A percentile compares a stretch with the other conserved stretches of the same genome.
phyloP scores from a whole-genome alignment of 2,329 filamentous ascomycete species.

The Stachybotrys chlorohalonatus region DNA sequence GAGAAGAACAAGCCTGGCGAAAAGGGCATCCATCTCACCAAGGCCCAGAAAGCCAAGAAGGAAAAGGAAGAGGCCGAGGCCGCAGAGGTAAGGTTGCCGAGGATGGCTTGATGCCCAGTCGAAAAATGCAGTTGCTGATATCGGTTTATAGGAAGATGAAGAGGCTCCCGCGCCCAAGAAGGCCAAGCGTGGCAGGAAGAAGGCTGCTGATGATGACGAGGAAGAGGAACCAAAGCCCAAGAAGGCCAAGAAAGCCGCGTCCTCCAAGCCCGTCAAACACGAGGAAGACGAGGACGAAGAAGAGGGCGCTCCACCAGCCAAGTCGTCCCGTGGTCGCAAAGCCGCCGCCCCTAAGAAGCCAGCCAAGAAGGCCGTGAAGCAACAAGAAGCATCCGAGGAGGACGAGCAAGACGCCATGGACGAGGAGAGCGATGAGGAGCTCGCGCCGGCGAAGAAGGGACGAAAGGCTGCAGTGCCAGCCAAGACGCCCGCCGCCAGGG shows the following conservation, averaged over 20 bases:
- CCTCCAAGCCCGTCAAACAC: slow-evolving; percentile 13
- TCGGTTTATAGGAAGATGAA: slow-evolving; percentile 8
- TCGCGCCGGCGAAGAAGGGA: slow-evolving; percentile 4
- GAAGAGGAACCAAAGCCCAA: slow-evolving; percentile 24
- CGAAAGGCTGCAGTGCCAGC: slow-evolving; percentile 3
- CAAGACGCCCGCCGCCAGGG: slow-evolving; percentile 5
- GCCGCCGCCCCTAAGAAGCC: slow-evolving; percentile 1
- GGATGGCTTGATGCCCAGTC: neutral
- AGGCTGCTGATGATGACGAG: slow-evolving; percentile 22
- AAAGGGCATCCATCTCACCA: slow-evolving; percentile 49
- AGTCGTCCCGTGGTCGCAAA: slow-evolving; percentile 12
- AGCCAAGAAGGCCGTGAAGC: slow-evolving; percentile 2
- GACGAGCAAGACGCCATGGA: slow-evolving; percentile 14
- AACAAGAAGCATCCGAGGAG: slow-evolving; percentile 2
- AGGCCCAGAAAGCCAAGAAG: slow-evolving; percentile 25
- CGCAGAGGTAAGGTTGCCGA: slow-evolving; percentile 8
- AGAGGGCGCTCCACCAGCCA: slow-evolving; percentile 13
- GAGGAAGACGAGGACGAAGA: slow-evolving; percentile 12
- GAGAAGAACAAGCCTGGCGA: slow-evolving; percentile 63
- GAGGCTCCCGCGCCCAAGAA: slow-evolving; percentile 18
- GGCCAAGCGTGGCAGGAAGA: slow-evolving; percentile 25
- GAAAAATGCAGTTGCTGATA: slow-evolving; percentile 5
- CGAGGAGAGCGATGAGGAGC: slow-evolving; percentile 8
- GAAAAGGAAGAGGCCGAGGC: slow-evolving; percentile 18
- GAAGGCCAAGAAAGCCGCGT: slow-evolving; percentile 22